These are phyloP conservation scores for Amanita phalloides DNA, from an alignment of 768 basidiomycete genomes.

Conservation along the genomic window DNA sequence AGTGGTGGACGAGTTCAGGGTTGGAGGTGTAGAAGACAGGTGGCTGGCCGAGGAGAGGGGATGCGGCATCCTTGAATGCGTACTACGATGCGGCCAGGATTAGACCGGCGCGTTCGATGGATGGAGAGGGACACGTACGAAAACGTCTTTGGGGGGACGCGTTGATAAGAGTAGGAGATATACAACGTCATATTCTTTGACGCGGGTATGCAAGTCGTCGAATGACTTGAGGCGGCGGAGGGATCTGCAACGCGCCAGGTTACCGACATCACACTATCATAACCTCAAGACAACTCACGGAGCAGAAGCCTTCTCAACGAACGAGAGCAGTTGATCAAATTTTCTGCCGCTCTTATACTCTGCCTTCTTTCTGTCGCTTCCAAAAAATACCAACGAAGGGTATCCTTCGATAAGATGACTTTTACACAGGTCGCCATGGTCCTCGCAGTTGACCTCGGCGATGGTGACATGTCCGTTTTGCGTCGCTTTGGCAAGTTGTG, in stretches of 20 bases:
- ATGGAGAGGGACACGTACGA: slow-evolving; percentile 17
- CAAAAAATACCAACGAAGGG: slow-evolving; percentile 71
- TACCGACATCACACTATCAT: slow-evolving; percentile 20
- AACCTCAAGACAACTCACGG: slow-evolving; percentile 36
- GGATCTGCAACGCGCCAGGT: slow-evolving; percentile 18
- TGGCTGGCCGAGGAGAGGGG: slow-evolving; percentile 37
- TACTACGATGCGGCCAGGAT: slow-evolving; percentile 16
- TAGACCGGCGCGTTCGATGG: background rate
- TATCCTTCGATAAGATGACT: slow-evolving; percentile 64
- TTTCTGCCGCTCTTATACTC: slow-evolving; percentile 73
- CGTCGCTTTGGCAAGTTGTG: slow-evolving; percentile 59
- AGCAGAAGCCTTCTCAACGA: slow-evolving; percentile 64
- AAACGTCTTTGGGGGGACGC: slow-evolving; percentile 17
- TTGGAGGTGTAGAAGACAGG: slow-evolving; percentile 30
- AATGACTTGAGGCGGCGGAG: slow-evolving; percentile 8
- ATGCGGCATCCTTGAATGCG: slow-evolving; percentile 24
- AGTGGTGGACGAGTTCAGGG: slow-evolving; percentile 24
- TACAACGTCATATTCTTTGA: slow-evolving; percentile 37
- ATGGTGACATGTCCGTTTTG: slow-evolving; percentile 55
- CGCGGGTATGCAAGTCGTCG: slow-evolving; percentile 26
- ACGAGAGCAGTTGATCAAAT: slow-evolving; percentile 59
- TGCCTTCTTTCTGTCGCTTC: slow-evolving; percentile 39
- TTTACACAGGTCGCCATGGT: slow-evolving; percentile 54
- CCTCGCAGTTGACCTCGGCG: slow-evolving; percentile 87
- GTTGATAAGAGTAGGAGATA: slow-evolving; percentile 46